These are phyloP conservation scores for Boletellus emodensis DNA, from an alignment of 768 basidiomycete species.

Conservation along the genomic window DNA sequence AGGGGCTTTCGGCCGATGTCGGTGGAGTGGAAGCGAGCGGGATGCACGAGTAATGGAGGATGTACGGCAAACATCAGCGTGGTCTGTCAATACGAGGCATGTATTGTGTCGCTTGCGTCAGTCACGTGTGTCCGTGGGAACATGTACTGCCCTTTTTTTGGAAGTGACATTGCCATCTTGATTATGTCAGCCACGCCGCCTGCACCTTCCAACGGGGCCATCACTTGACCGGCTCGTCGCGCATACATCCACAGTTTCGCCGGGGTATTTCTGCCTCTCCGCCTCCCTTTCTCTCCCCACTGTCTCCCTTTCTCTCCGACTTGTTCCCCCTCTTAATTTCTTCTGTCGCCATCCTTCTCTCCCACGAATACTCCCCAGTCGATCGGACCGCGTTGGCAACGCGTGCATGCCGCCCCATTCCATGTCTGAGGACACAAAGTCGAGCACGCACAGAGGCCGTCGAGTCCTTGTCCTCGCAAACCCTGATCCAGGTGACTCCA, in stretches of 20 bases:
- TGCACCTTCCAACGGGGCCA: constrained; percentile 26
- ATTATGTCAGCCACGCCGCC: constrained; percentile 30
- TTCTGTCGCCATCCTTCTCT: not conserved
- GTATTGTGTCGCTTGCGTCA: not conserved
- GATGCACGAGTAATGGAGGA: constrained; percentile 23
- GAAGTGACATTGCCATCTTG: constrained; percentile 20
- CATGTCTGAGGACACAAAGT: constrained; percentile 64
- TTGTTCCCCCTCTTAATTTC: not conserved
- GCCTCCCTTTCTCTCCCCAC: not conserved
- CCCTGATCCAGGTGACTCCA: constrained; percentile 49
- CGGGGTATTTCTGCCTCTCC: constrained; percentile 11
- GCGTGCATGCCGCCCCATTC: constrained; percentile 30
- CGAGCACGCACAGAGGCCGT: constrained; percentile 31
- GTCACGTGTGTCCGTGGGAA: constrained; percentile 13
- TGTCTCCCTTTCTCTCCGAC: not conserved
- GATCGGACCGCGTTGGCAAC: constrained; percentile 27
- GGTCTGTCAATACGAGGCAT: not conserved
- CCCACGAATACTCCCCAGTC: constrained; percentile 2
- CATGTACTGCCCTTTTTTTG: not conserved
- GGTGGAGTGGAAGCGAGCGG: constrained; percentile 13
- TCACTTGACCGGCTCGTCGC: constrained; percentile 24
- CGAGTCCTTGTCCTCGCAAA: constrained; percentile 58
- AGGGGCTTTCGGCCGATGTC: constrained; percentile 16
- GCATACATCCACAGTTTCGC: constrained; percentile 26
- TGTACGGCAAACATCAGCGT: not conserved